Conservation (phyloP, 805 yeast genomes). For the Grigorovia transvaalensis region DNA sequence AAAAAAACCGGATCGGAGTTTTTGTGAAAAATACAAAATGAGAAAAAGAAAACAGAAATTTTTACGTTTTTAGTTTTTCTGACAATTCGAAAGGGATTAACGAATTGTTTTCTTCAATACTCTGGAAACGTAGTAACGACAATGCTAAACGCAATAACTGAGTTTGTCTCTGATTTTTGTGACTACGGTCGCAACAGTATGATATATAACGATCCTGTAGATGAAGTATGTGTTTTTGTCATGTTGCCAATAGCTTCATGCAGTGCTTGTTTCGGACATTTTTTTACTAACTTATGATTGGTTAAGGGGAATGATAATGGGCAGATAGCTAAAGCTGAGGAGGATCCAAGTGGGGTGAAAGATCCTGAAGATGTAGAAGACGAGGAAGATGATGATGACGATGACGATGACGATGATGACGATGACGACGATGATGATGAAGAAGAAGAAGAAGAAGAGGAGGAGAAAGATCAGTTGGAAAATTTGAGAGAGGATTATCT, state of each 20-base stretch:
- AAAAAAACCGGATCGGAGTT: no score
- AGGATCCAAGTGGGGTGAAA: slow-evolving; percentile 25
- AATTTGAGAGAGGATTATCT: slow-evolving; percentile 58
- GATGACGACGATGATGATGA: slow-evolving; percentile 45
- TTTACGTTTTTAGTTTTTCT: no score
- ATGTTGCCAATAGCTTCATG: no score
- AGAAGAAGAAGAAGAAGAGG: slow-evolving; percentile 64
- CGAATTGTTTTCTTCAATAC: not conserved
- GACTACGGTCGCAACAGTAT: not conserved
- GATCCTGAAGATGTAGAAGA: not conserved
- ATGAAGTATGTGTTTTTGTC: not conserved
- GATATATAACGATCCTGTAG: not conserved
- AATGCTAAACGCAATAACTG: not conserved
- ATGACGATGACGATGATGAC: slow-evolving; percentile 25
- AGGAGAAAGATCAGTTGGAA: slow-evolving; percentile 55
- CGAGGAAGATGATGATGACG: slow-evolving; percentile 9
- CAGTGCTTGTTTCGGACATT: not conserved
- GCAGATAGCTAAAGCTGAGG: slow-evolving; percentile 6
- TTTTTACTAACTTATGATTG: not conserved
- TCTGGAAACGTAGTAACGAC: not conserved
- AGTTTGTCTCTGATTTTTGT: not conserved
- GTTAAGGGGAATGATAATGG: not conserved
- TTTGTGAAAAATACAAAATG: no score
- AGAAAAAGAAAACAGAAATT: no score
- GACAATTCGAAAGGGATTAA: not conserved